Base-by-base conservation (phyloP, 2,329 filamentous ascomycete species). In the Endocalyx cinctus region DNA sequence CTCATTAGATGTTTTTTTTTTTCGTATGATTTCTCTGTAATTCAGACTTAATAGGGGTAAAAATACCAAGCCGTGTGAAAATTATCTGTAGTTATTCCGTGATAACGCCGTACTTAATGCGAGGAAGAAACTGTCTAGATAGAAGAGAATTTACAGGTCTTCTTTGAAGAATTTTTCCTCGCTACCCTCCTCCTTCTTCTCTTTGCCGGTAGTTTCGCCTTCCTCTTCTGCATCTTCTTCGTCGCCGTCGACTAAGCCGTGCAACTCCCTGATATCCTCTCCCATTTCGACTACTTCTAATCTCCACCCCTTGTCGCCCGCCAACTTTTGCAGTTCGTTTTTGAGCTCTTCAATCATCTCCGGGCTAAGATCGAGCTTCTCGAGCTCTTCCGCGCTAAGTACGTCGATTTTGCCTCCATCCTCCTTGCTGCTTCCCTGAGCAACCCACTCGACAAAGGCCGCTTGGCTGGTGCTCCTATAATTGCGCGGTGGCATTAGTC, bases 271-370 rank as follows among this genome's bases (percentile, higher is more conserved):
- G 15, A 74, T 53, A 5, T 69, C 63, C 15, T 74, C 70, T 2
- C 81, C 74, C 10, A 77, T 69, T 50, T 92, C 83, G 1, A 92
- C 76, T 11, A 92, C 69, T 58, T 92, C 85, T 38, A 95, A 65
- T 49, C 80, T 84, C 87, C 88, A 95, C 12, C 79, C 78, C 44
- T 79, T 75, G 6, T 82, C 78, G 3, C 79, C 75, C 0, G 86
- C 85, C 25, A 84, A 54, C 48, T 78, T 73, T 53, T 84, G 71
- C 37, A 94, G 60, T 51, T 85, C 69, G 42, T 79, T 71, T 48
- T 74, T 74, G 54, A 94, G 66, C 28, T 79, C 69, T 47, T 89
- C 79, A 4, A 94, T 69, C 27, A 80, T 70, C 29, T 81, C 72
- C 0, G 74, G 74, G 34, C 81, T 74, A 18, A 90, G 66, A 11